Base-by-base conservation (phyloP, 768 basidiomycete species). In the Tricholoma furcatifolium region DNA sequence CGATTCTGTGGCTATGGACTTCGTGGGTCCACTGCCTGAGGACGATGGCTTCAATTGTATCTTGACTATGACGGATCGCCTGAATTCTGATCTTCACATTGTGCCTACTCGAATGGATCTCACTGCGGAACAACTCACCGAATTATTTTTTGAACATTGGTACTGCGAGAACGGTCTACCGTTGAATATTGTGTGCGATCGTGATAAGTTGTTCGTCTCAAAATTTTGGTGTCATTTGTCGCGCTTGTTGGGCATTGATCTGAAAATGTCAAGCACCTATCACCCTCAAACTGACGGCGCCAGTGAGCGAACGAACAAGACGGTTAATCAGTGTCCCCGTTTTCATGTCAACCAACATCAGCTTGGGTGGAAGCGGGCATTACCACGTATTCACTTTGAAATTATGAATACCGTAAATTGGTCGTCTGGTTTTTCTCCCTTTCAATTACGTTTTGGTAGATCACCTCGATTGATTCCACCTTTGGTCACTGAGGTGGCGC, bases 91-190 rank as follows among this genome's bases (percentile, higher is more conserved):
- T 15, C 47, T 70, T 17, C 54, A 49, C 0, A 36, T 69, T 4
- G 47, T 63, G 0, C 56, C 65, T 0, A 45, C 41, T 0, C 32
- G 27, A 0, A 57, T 50, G 0, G 48, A 56, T 21, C 43, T 58
- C 12, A 55, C 60, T 0, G 65, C 69, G 0, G 44, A 45, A 7
- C 47, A 64, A 0, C 18, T 65, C 0, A 68, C 67, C 0, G 42
- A 31, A 0, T 12, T 66, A 0, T 63, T 70, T n/a, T 70, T 70
- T 34, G 51, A 67, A 11, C 32, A 68, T 15, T 69, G 65, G 67
- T 72, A 68, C 51, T 69, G 67, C 41, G 58, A 71, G 34, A 70
- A 72, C 55, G 71, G 75, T 0, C 40, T 75, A 0, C 71, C 65
- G 56, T 58, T 41, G 21, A 65, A 51, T 8, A 41, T 50, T 24